A percentile compares a stretch with the other conserved stretches of the same genome.
These are phyloP conservation scores for Chrysopogon serrulatus DNA, from an alignment of 176 grass and related monocot genomes.

Conservation along the genomic window DNA sequence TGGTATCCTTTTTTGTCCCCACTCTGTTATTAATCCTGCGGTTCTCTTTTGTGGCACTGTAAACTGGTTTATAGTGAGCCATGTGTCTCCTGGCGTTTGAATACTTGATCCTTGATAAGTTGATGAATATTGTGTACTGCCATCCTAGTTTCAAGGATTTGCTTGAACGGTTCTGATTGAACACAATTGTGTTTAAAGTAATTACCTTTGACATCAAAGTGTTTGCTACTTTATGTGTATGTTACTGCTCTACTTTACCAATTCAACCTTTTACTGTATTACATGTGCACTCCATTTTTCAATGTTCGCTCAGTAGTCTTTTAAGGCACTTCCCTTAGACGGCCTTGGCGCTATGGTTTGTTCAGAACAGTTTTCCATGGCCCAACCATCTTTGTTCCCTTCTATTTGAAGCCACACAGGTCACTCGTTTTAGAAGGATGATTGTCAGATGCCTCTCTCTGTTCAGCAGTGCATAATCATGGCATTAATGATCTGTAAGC, in stretches of 20 bases:
- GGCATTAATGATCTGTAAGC: neutral
- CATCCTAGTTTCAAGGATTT: neutral
- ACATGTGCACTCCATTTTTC: neutral
- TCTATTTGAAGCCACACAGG: too few species aligned
- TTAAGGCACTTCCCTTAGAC: too few species aligned
- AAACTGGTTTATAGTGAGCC: neutral
- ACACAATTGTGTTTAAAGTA: neutral
- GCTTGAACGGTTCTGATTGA: neutral
- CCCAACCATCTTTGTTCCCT: too few species aligned
- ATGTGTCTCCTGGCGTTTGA: neutral
- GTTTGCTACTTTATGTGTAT: neutral
- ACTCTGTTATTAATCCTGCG: too few species aligned
- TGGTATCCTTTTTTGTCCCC: neutral
- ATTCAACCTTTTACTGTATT: neutral
- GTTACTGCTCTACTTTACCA: neutral
- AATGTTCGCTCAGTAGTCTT: too few species aligned
- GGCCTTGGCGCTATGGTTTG: too few species aligned
- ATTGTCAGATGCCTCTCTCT: neutral
- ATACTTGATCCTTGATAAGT: neutral
- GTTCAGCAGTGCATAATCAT: neutral
- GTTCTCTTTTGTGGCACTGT: neutral
- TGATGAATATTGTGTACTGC: neutral
- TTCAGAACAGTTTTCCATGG: neutral
- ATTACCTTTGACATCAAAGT: neutral
- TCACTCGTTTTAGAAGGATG: neutral